These are phyloP conservation scores for Multifurca ochricompacta DNA, from an alignment of 768 basidiomycete genomes.

Conservation along the genomic window DNA sequence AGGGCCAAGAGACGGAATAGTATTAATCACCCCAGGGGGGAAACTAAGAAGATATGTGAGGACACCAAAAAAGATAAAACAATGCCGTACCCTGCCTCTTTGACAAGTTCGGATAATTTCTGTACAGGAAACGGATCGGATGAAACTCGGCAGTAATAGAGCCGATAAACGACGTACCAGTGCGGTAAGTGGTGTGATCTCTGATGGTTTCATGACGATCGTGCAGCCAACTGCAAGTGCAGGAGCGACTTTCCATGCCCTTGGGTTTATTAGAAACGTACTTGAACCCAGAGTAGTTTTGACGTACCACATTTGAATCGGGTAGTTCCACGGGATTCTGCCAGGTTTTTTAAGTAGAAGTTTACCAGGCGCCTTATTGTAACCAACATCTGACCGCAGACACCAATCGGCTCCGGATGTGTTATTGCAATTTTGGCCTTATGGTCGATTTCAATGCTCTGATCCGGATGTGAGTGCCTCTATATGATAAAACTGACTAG, in stretches of 20 bases:
- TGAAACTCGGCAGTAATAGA: slow-evolving; percentile 1
- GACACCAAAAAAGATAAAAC: background rate
- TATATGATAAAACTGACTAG: background rate
- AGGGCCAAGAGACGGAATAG: slow-evolving; percentile 72
- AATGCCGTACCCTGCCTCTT: slow-evolving; percentile 66
- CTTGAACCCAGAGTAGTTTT: background rate
- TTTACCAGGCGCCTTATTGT: slow-evolving; percentile 3
- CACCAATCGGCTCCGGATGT: slow-evolving; percentile 86
- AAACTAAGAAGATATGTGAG: slow-evolving; percentile 41
- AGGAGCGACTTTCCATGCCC: slow-evolving; percentile 90
- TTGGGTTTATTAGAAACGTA: slow-evolving; percentile 23
- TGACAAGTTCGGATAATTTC: slow-evolving; percentile 78
- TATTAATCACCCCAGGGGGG: slow-evolving; percentile 88
- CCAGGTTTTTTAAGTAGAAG: slow-evolving; percentile 2
- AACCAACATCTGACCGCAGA: slow-evolving; percentile 82
- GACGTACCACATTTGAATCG: slow-evolving; percentile 72
- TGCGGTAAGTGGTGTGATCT: slow-evolving; percentile 77
- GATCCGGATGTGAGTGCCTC: slow-evolving; percentile 5
- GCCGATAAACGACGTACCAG: slow-evolving; percentile 39
- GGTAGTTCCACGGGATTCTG: slow-evolving; percentile 92
- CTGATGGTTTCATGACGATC: slow-evolving; percentile 92
- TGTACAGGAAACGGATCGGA: slow-evolving; percentile 24
- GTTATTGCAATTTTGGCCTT: slow-evolving; percentile 80
- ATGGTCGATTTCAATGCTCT: slow-evolving; percentile 78
- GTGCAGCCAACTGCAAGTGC: slow-evolving; percentile 89